Conservation (phyloP, 768 basidiomycete genomes). For the Exidia glandulosa region DNA sequence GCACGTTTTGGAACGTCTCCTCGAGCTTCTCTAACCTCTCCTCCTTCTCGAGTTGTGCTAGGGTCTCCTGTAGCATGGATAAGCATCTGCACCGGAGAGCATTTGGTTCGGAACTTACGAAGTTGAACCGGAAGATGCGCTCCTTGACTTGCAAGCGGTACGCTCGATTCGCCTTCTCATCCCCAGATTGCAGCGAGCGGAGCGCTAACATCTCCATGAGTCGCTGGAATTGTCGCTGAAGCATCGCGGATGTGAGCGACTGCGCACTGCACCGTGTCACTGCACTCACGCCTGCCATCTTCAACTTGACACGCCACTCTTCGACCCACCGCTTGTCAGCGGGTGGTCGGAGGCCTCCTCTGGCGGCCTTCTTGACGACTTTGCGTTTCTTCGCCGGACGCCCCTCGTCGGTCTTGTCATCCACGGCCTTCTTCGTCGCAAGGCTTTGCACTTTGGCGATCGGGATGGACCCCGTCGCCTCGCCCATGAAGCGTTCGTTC, state of each 20-base stretch:
- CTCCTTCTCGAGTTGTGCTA: conserved; percentile 76
- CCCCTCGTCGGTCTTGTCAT: conserved; percentile 24
- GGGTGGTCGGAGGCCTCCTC: conserved; percentile 68
- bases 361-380: conserved; percentile 12
- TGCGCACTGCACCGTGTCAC: conserved; percentile 2
- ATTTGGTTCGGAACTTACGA: conserved; percentile 33
- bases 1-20: conserved; percentile 83
- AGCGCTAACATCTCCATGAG: conserved; percentile 86
- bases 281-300: conserved; percentile 71
- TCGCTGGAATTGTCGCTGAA: conserved; percentile 85
- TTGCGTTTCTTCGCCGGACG: conserved; percentile 16
- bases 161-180: conserved; percentile 43
- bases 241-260: conserved; percentile 2
- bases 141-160: conserved; percentile 92
- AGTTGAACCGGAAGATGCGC: conserved; percentile 89
- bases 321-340: conserved; percentile 68
- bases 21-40: conserved; percentile 84
- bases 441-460: background rate
- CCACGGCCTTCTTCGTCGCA: background rate
- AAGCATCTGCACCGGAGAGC: background rate
- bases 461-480: conserved; percentile 32
- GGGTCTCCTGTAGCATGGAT: conserved; percentile 49
- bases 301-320: conserved; percentile 69
- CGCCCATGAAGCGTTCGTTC: conserved; percentile 53
- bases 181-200: conserved; percentile 50